A percentile compares a stretch with the other conserved stretches of the same genome.
phyloP scores from a whole-genome alignment of 2,329 filamentous ascomycete genomes.

The Diaporthe aspalathi region DNA sequence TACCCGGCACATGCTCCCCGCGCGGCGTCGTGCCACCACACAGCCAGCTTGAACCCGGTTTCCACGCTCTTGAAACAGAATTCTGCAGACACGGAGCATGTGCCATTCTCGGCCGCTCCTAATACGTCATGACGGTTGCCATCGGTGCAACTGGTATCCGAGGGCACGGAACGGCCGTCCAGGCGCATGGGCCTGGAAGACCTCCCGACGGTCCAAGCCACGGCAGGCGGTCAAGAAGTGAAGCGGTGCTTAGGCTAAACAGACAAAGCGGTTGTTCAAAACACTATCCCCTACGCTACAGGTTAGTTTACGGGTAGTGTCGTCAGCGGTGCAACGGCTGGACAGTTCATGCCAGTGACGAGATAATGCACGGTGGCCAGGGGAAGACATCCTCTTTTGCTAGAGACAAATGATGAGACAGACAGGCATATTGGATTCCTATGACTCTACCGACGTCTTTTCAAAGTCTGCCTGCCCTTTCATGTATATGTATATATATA shows the following conservation, averaged over 20 bases:
- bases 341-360: not conserved
- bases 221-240: not conserved
- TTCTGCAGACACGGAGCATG: not conserved
- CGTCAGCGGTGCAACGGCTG: not conserved
- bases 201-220: not conserved
- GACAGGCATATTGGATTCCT: too few relatives aligned
- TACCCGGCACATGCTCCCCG: not conserved
- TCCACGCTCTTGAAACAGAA: not conserved
- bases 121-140: not conserved
- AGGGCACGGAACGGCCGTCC: conserved; percentile 2
- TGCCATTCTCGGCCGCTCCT: not conserved
- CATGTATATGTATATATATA: too few relatives aligned
- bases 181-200: not conserved
- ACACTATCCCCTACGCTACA: not conserved
- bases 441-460: not conserved
- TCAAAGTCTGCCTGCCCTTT: too few relatives aligned
- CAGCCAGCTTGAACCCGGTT: not conserved
- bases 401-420: not conserved
- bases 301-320: not conserved
- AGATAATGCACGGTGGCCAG: too few relatives aligned
- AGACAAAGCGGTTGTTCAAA: conserved; percentile 25
- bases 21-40: conserved; percentile 1
- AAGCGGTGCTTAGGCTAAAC: conserved; percentile 23
- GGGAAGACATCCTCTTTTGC: too few relatives aligned
- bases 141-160: not conserved